Evolutionary conservation across 208 protist genomes (phyloP), one percentile per base, ranked within the genome.

Genomic region (Entamoeba nuttalli): DNA sequence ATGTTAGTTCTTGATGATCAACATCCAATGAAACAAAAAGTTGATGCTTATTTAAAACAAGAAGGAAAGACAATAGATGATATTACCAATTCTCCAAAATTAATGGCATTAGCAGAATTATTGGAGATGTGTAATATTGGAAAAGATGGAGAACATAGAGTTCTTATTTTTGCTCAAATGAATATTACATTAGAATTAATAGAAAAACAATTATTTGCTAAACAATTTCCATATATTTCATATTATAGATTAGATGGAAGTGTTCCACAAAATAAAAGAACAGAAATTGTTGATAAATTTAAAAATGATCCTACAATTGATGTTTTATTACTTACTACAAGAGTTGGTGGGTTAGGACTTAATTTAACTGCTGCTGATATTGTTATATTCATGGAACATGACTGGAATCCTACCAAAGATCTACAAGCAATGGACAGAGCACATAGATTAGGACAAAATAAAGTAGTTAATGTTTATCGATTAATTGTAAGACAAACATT

Each of bases 301-400:
- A 95, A 52, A 52, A 94, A 96, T 21, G 98, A 99, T 96, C 48
- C 95, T 11, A 96, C 97, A n/a, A 97, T 99, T 93, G 99, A 99
- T 96, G 97, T 98, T 95, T 99, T 99, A 97, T 98, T 99, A 53
- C 97, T 99, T 2, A 99, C 98, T 1, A 99, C 99, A 52, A 97
- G 99, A 51, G 98, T 98, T 11, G 99, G 99, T 94, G 98, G 99
- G 62, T 96, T 99, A 0, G 99, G 99, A 41, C 97, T 99, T n/a
- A 99, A 99, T 96, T 96, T 99, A 19, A 99, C 98, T 48, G 98
- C 98, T 52, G 99, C 99, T 9, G 98, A 99, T 96, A 99, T 98
- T 21, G 99, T 99, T 84, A 99, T 99, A 53, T 99, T 99, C 96
- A 99, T 99, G 96, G 99, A 99, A 97, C 98, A 97, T 51, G 99